Conservation (phyloP, 176 grass and related monocot genomes). For the Dendrocalamus sinicus region DNA sequence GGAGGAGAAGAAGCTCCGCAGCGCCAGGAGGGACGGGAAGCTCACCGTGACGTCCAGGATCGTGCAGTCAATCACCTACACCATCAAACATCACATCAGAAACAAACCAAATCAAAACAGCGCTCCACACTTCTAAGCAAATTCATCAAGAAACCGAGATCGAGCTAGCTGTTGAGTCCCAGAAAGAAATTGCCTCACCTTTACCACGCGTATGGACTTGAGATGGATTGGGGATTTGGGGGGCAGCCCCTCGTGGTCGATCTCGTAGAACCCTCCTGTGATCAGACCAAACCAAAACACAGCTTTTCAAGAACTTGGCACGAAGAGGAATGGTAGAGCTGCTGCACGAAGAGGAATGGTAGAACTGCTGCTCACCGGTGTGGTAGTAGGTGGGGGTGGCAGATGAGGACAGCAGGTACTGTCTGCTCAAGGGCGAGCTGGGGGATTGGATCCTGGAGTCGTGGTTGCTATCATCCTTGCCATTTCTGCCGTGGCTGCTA, state of each 20-base stretch:
- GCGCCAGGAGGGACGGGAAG: constrained; percentile 65
- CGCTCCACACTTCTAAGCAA: background rate
- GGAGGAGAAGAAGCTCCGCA: constrained; percentile 70
- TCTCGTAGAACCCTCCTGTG: constrained; percentile 82
- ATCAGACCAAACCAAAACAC: constrained; percentile 34
- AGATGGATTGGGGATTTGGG: constrained; percentile 79
- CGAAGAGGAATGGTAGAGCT: constrained; percentile 4
- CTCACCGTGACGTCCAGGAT: constrained; percentile 69
- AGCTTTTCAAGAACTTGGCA: constrained; percentile 28
- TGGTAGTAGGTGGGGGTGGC: constrained; percentile 38
- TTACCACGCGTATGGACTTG: constrained; percentile 72
- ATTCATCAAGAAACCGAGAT: constrained; percentile 10
- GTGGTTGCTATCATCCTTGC: constrained; percentile 37
- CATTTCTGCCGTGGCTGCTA: constrained; percentile 39
- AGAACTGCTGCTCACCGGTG: constrained; percentile 41
- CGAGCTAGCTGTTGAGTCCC: background rate
- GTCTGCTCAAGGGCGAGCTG: constrained; percentile 48
- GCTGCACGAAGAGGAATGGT: constrained; percentile 10
- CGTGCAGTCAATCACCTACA: constrained; percentile 64
- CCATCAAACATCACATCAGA: constrained; percentile 6
- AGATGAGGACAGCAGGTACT: constrained; percentile 46
- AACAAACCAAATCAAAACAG: constrained; percentile 32
- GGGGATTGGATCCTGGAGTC: constrained; percentile 30
- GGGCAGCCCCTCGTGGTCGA: constrained; percentile 75
- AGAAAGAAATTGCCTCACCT: constrained; percentile 47